Evolutionary conservation across 2,329 filamentous ascomycete genomes (phyloP).

Genomic region (Macrophomina pseudophaseolina): DNA sequence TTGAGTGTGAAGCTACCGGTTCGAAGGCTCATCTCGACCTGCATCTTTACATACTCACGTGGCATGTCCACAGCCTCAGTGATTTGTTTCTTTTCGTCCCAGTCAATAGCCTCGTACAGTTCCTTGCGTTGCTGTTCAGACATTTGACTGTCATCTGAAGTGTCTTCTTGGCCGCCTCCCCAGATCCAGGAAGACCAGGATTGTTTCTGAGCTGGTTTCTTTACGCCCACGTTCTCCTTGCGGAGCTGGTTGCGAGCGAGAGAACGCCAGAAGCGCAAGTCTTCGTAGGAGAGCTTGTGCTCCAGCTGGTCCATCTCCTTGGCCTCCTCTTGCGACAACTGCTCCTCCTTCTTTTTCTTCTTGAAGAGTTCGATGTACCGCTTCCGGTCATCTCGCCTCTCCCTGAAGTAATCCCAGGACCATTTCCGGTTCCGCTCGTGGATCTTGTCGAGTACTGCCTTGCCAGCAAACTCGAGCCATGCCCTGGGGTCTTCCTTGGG

Average conservation of each 20-base stretch:
- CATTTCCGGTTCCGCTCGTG: slow-evolving; percentile 91
- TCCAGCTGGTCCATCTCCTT: slow-evolving; percentile 79
- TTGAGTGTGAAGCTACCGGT: slow-evolving; percentile 96
- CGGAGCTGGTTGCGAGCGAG: slow-evolving; percentile 90
- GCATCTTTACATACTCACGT: slow-evolving; percentile 88
- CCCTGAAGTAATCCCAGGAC: slow-evolving; percentile 95
- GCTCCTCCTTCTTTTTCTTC: slow-evolving; percentile 77
- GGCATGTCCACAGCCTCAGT: slow-evolving; percentile 88
- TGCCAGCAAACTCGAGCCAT: slow-evolving; percentile 89
- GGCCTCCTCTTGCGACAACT: slow-evolving; percentile 69
- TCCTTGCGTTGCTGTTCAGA: slow-evolving; percentile 96
- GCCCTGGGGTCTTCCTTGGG: slow-evolving; percentile 90
- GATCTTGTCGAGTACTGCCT: slow-evolving; percentile 90
- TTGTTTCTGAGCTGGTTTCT: slow-evolving; percentile 75
- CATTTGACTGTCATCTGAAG: slow-evolving; percentile 81
- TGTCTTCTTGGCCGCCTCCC: slow-evolving; percentile 70
- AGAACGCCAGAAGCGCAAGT: slow-evolving; percentile 96
- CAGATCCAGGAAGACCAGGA: slow-evolving; percentile 93
- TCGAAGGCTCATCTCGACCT: slow-evolving; percentile 89
- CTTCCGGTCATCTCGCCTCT: slow-evolving; percentile 86
- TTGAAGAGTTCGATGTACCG: slow-evolving; percentile 96
- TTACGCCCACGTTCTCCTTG: slow-evolving; percentile 91
- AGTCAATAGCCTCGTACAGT: slow-evolving; percentile 96
- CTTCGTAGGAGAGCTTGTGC: slow-evolving; percentile 88
- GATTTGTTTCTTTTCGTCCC: slow-evolving; percentile 93